Evolutionary conservation across 2,329 filamentous ascomycete genomes (phyloP).

Genomic region (Phyllosticta citribraziliensis): DNA sequence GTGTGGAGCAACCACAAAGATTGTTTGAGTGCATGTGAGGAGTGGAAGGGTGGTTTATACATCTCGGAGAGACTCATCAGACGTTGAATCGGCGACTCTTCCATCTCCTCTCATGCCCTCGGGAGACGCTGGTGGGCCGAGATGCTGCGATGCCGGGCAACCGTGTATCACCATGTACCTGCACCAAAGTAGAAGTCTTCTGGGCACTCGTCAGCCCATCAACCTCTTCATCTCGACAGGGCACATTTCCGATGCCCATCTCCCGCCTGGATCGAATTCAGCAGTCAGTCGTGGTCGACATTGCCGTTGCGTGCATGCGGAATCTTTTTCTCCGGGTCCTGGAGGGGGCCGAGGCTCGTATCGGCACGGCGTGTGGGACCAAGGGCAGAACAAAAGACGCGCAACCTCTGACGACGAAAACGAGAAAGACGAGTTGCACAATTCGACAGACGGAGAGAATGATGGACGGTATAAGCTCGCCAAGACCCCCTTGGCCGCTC

Average conservation of each 20-base stretch:
- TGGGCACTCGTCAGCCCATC: background rate
- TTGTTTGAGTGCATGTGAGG: background rate
- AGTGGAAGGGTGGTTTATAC: background rate
- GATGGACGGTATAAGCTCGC: background rate
- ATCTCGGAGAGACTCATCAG: background rate
- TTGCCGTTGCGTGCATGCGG: background rate
- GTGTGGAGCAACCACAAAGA: background rate
- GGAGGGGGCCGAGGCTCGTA: too few species aligned
- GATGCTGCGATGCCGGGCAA: background rate
- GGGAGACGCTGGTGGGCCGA: background rate
- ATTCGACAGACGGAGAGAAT: background rate
- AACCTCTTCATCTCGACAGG: background rate
- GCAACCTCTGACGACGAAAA: background rate
- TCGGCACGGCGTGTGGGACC: too few species aligned
- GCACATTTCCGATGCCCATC: background rate
- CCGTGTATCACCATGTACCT: background rate
- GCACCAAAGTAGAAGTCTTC: background rate
- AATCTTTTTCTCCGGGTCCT: too few species aligned
- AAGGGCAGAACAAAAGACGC: too few species aligned
- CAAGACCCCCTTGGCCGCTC: background rate
- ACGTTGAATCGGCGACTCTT: too few species aligned
- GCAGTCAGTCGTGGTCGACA: background rate
- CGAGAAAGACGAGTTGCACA: background rate
- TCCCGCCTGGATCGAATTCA: background rate
- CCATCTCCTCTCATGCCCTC: background rate